Evolutionary conservation across 345 rosid species (phyloP), one percentile per base, ranked within the genome.

Genomic region (Lumnitzera littorea): DNA sequence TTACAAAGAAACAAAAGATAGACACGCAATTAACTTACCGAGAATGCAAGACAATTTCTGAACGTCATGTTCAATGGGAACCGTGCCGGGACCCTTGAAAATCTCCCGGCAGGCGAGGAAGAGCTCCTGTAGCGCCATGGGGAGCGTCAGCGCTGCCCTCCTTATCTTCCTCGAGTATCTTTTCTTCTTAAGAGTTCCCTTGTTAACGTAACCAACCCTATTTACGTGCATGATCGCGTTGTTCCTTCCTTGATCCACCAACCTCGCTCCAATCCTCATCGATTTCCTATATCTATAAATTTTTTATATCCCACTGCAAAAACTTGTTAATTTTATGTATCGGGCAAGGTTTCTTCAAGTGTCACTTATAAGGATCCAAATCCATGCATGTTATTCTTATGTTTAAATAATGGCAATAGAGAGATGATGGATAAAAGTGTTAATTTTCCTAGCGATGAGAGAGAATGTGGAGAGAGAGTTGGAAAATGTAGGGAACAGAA

Each of bases 81-180:
- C 84, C 27, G 74, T 67, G 57, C 76, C 83, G 54, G 78, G 80
- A 61, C 87, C 87, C 64, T 66, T 75, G 71, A 87, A 87, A 9
- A 82, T 68, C 11, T 82, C 60, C 48, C 27, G 65, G 48, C 95
- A 82, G 0, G 78, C 61, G 67, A 53, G 69, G 66, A 70, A 84
- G 15, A 87, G 82, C 25, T 74, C 56, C 69, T 79, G 95, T 68
- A 84, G 60, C 7, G 53, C 73, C 53, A 4, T 48, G 12, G 81
- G 55, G 46, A 24, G 62, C 43, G 55, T n/a, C 0, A 52, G 55
- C 24, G 58, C n/a, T 17, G 25, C 11, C 14, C 17, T 50, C 57
- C 14, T 69, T 29, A 46, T 63, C 48, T 15, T 74, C 62, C 48
- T 46, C 41, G 16, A 1, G 55, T 52, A 57, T 53, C 62, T 70